Evolutionary conservation across 805 yeast genomes (phyloP).

Genomic region (Kregervanrija delftensis): DNA sequence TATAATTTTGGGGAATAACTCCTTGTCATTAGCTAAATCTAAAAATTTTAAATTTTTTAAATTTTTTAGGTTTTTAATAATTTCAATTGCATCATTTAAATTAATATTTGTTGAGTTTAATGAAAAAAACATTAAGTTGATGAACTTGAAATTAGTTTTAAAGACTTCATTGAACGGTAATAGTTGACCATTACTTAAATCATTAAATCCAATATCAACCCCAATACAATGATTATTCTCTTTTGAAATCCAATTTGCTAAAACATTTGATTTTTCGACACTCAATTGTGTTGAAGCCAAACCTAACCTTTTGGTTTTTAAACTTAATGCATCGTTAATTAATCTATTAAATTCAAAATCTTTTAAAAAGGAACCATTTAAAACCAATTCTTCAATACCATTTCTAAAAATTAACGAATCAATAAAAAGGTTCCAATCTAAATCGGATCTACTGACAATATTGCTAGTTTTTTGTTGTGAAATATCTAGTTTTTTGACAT

Average conservation of each 20-base stretch:
- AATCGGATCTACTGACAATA: constrained; percentile 32
- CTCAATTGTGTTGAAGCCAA: constrained; percentile 47
- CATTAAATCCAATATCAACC: constrained; percentile 50
- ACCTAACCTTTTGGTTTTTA: constrained; percentile 44
- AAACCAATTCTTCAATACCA: constrained; percentile 52
- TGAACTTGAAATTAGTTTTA: constrained; percentile 16
- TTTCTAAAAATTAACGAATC: constrained; percentile 36
- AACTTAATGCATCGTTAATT: constrained; percentile 33
- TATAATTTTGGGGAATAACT: constrained; percentile 44
- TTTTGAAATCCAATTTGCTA: constrained; percentile 42
- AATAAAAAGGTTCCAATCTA: constrained; percentile 49
- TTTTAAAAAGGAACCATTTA: constrained; percentile 47
- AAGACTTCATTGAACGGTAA: constrained; percentile 40
- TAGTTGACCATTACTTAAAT: constrained; percentile 39
- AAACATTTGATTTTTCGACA: constrained; percentile 31
- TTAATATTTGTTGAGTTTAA: constrained; percentile 44
- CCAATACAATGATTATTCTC: constrained; percentile 43
- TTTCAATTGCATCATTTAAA: constrained; percentile 31
- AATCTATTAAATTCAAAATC: constrained; percentile 35
- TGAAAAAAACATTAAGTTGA: constrained; percentile 42
- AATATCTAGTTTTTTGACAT: constrained; percentile 45
- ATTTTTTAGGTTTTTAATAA: constrained; percentile 31
- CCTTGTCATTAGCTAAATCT: constrained; percentile 48
- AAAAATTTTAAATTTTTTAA: constrained; percentile 39
- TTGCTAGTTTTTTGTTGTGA: constrained; percentile 43